Base-by-base conservation (phyloP, 139 green algal genomes). In the Microglena sp. region DNA sequence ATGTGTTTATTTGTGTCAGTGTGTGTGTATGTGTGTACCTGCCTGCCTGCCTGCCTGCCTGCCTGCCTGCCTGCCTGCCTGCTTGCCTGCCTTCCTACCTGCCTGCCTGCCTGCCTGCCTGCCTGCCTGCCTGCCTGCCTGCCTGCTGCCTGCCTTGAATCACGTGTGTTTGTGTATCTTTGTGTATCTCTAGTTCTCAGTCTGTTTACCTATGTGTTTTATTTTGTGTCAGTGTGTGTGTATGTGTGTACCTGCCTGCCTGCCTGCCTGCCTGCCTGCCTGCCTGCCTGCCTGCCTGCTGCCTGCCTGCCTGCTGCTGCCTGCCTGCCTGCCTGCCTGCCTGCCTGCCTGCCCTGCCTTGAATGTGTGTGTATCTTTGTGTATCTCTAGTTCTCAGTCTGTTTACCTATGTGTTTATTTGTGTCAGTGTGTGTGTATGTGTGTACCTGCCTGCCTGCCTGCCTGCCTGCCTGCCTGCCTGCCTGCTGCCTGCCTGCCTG, bases 21-120 rank as follows among this genome's bases (percentile, higher is more conserved):
- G n/a, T n/a, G n/a, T n/a, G n/a, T n/a, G n/a, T n/a, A n/a, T n/a
- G n/a, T n/a, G n/a, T n/a, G n/a, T n/a, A n/a, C n/a, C 36, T 56
- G 60, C 36, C 60, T 56, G 36, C 60, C 36, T 57, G 36, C 60
- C 35, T 56, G 60, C 35, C 36, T 67, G 36, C 36, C 44, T 45
- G 26, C 44, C 27, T 35, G 26, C 26, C 24, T 61, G 55, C 55
- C 55, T 61, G 55, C 55, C 24, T 61, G 27, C 36, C 36, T 67
- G 60, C 36, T 27, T 56, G 35, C 36, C 24, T 56, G 60, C 36
- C 60, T 57, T 24, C 36, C 24, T 57, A 24, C 36, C 40, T 67
- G 35, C 36, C 35, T 57, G 36, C 36, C 36, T 56, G 60, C 36
- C 60, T 56, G 36, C 60, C 36, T 57, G 36, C 60, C 35, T 56